Evolutionary conservation across 345 rosid genomes (phyloP).

Genomic region (Eutrema japonicum): DNA sequence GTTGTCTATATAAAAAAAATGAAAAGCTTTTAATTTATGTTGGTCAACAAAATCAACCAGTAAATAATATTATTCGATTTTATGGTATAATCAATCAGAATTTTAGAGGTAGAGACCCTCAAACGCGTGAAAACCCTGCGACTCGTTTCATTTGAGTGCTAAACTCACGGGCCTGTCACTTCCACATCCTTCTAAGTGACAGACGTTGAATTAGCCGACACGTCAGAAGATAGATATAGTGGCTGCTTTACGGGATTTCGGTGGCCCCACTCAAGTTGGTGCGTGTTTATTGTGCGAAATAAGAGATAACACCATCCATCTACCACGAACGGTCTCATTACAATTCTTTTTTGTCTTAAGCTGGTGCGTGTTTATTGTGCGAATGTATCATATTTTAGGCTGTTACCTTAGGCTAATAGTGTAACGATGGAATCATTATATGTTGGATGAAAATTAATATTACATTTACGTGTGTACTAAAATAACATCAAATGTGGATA

Average conservation of each 20-base stretch:
- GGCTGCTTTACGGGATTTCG: slow-evolving; percentile 27
- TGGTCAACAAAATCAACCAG: slow-evolving; percentile 8
- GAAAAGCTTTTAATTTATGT: too few species aligned
- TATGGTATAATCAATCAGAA: too few species aligned
- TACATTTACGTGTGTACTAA: too few species aligned
- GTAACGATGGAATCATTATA: too few species aligned
- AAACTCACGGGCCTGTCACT: slow-evolving; percentile 31
- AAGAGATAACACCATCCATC: slow-evolving; percentile 13
- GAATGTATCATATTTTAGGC: too few species aligned
- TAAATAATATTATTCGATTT: not conserved
- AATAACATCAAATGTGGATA: too few species aligned
- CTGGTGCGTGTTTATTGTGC: too few species aligned
- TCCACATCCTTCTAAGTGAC: not conserved
- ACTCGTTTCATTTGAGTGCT: slow-evolving; percentile 20
- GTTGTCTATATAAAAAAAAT: not conserved
- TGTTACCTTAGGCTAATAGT: too few species aligned
- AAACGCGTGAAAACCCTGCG: slow-evolving; percentile 40
- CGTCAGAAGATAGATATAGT: slow-evolving; percentile 39
- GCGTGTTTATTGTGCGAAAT: slow-evolving; percentile 33
- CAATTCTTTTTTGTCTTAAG: not conserved
- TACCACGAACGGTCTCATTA: slow-evolving; percentile 16
- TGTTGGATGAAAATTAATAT: too few species aligned
- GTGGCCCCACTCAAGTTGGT: slow-evolving; percentile 30
- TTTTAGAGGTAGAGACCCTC: too few species aligned
- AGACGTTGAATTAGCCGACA: slow-evolving; percentile 31